Conservation (phyloP, 192 early-diverging fungal genomes). For the Cladochytrium replicatum region DNA sequence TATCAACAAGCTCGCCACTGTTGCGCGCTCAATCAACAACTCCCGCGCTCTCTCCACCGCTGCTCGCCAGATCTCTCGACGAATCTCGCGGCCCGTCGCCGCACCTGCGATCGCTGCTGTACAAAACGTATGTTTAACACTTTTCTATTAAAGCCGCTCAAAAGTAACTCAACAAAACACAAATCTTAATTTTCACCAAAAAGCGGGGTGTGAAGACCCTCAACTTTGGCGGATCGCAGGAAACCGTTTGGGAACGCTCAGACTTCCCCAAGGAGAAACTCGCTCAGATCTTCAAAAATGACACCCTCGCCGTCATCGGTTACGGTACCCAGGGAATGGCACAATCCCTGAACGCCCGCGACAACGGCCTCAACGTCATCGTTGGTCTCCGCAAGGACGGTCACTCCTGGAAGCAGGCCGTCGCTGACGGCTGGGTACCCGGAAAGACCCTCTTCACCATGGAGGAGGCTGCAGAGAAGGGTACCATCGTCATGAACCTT, state of each 20-base stretch:
- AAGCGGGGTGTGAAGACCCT: conserved; percentile 88
- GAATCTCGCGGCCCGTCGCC: too few relatives aligned
- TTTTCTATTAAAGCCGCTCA: too few relatives aligned
- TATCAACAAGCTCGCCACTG: too few relatives aligned
- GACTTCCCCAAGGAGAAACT: conserved; percentile 92
- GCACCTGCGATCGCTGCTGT: too few relatives aligned
- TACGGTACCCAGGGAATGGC: conserved; percentile 95
- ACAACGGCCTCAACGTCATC: conserved; percentile 94
- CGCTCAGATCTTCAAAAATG: conserved; percentile 81
- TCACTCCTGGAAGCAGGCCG: conserved; percentile 81
- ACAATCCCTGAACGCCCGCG: conserved; percentile 87
- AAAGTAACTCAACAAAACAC: too few relatives aligned
- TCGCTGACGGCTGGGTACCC: conserved; percentile 90
- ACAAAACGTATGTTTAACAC: too few relatives aligned
- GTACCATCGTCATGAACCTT: conserved; percentile 86
- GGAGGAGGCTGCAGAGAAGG: conserved; percentile 81
- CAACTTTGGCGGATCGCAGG: conserved; percentile 86
- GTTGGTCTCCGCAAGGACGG: conserved; percentile 84
- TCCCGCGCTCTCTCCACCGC: too few relatives aligned
- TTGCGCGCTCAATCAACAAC: too few relatives aligned
- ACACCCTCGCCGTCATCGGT: conserved; percentile 83
- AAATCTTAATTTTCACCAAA: too few relatives aligned
- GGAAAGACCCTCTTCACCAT: conserved; percentile 93
- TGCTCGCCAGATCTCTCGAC: too few relatives aligned
- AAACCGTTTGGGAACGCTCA: conserved; percentile 86